Evolutionary conservation across 1,284 basidiomycete species (phyloP).

Genomic region (Puccinia polysora): DNA sequence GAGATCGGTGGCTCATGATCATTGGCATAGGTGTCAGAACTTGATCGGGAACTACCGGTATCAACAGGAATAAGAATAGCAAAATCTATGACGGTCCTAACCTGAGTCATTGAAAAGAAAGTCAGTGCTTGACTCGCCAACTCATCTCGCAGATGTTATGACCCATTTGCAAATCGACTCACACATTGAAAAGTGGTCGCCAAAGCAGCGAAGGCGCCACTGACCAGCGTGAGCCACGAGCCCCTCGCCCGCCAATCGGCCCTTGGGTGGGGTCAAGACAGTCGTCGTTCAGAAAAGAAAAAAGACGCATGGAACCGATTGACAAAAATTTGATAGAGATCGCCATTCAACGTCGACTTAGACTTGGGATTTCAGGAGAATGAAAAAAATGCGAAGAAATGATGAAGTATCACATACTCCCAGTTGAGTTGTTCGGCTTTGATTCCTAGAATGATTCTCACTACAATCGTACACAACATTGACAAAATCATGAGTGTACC

Average conservation of each 20-base stretch:
- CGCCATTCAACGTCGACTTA: neutral
- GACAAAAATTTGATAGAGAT: neutral
- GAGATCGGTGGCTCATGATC: no score
- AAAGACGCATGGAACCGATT: no score
- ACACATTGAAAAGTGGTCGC: slow-evolving; percentile 10
- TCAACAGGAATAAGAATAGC: no score
- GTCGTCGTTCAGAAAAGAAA: no score
- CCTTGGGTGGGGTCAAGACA: no score
- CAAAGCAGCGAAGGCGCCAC: neutral
- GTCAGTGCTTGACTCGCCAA: no score
- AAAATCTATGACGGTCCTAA: no score
- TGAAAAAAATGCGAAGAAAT: neutral
- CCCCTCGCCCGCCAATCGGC: neutral
- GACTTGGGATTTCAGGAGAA: neutral
- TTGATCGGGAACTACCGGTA: no score
- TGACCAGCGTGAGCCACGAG: neutral
- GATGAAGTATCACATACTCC: neutral
- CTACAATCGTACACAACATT: neutral
- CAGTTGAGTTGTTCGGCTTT: neutral
- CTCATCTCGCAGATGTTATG: no score
- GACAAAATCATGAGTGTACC: neutral
- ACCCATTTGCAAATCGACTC: no score
- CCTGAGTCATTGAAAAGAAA: no score
- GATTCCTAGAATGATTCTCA: neutral
- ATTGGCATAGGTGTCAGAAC: no score